Evolutionary conservation across 176 grass and related monocot genomes (phyloP), one percentile per base, ranked within the genome.

Genomic region (Hyparrhenia diplandra): DNA sequence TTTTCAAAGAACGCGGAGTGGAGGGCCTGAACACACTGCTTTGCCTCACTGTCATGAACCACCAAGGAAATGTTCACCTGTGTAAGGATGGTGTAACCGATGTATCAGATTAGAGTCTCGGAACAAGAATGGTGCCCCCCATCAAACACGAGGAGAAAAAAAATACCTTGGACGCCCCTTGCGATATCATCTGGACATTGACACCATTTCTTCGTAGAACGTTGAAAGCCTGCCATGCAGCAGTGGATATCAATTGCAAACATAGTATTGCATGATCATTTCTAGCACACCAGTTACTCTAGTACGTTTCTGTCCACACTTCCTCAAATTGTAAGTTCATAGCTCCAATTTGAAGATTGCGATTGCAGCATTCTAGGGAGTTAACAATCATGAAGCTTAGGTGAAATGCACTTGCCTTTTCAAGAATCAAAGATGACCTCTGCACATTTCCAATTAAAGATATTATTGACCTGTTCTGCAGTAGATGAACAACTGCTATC

Each of bases 131-230:
- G 24, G 41, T 46, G 41, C 4, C 4, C 25, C 25, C 25, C 69
- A 31, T 20, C 69, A 72, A 49, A 31, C 69, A 72, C 12, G 7
- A 45, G 39, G 23, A 42, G 28, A 69, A 14, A 49, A 0, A 34
- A 13, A 4, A 12, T 90, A 98, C 95, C 95, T 98, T 98, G 29
- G 95, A 98, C 11, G 95, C 95, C 67, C 95, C 95, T 90, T 98
- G 95, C 2, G 95, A 98, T 68, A 98, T 98, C 95, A 98, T 98
- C 92, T 98, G 92, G 69, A 98, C 95, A 27, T 94, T 98, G 25
- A 98, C 88, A 39, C 92, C 88, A 65, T 89, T 93, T 80, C 73
- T 90, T 13, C 95, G 82, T 58, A 98, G 77, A 62, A 98, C 95
- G 62, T 82, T 93, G 74, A 98, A 98, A 30, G 92, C 95, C 95